Percentiles rank a stretch among this genome's conserved stretches.
Evolutionary conservation across 129 eudicot species (phyloP).

Genomic region (Artemisia annua): DNA sequence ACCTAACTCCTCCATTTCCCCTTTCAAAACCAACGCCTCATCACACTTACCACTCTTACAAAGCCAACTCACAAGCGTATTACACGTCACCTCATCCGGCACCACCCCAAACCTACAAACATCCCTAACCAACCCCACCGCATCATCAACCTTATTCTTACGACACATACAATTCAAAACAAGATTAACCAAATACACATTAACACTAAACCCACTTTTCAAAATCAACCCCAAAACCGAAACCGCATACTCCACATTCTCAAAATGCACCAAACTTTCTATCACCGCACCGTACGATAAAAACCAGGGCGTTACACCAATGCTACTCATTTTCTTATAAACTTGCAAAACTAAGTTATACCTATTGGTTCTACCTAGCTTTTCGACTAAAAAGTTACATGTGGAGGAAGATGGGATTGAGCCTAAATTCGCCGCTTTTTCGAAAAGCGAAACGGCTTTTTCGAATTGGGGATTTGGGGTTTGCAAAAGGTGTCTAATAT

Average conservation of each 20-base stretch:
- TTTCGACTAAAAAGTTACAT: constrained; percentile 46
- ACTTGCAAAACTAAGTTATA: constrained; percentile 46
- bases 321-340: constrained; percentile 43
- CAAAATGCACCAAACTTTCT: constrained; percentile 51
- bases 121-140: constrained; percentile 45
- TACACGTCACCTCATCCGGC: constrained; percentile 43
- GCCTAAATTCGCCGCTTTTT: constrained; percentile 38
- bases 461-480: constrained; percentile 44
- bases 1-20: constrained; percentile 45
- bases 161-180: constrained; percentile 54
- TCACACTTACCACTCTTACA: constrained; percentile 43
- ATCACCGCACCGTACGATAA: constrained; percentile 51
- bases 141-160: constrained; percentile 43
- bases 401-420: constrained; percentile 39
- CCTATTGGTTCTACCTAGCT: constrained; percentile 41
- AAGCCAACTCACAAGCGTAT: constrained; percentile 39
- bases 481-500: constrained; percentile 35
- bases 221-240: constrained; percentile 54
- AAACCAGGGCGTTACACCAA: constrained; percentile 46
- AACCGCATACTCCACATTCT: constrained; percentile 39
- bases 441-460: constrained; percentile 36
- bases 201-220: constrained; percentile 50
- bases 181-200: constrained; percentile 54
- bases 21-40: constrained; percentile 42
- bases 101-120: constrained; percentile 34